Evolutionary conservation across 2,329 filamentous ascomycete genomes (phyloP).

Genomic region (Aaosphaeria pasadenensis): DNA sequence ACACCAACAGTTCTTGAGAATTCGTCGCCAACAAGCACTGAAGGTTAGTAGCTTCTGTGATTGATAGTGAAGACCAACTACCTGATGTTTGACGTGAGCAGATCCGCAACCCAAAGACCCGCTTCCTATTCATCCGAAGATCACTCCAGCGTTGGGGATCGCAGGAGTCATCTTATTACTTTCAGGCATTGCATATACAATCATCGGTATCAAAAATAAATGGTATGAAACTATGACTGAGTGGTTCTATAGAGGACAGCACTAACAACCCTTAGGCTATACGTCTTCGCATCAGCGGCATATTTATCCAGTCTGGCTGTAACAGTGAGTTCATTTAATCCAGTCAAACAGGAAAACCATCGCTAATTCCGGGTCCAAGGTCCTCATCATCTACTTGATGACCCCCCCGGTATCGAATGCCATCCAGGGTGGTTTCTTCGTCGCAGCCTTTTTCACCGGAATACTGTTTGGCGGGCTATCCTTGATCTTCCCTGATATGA

Average conservation of each 20-base stretch:
- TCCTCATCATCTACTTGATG: conserved; percentile 89
- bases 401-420: conserved; percentile 69
- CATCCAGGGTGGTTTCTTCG: conserved; percentile 82
- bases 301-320: conserved; percentile 72
- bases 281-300: conserved; percentile 68
- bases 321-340: conserved; percentile 45
- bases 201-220: conserved; percentile 80
- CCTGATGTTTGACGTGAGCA: conserved; percentile 1
- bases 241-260: neutral
- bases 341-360: too few relatives aligned
- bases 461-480: conserved; percentile 69
- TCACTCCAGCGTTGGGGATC: conserved; percentile 80
- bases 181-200: conserved; percentile 65
- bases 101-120: conserved; percentile 10
- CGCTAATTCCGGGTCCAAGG: conserved; percentile 21
- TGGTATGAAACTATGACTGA: conserved; percentile 44
- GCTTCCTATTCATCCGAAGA: conserved; percentile 68
- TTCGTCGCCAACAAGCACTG: conserved; percentile 15
- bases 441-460: conserved; percentile 72
- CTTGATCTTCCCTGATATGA: conserved; percentile 78
- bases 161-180: conserved; percentile 73
- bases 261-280: conserved; percentile 30
- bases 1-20: conserved; percentile 10
- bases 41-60: conserved; percentile 12
- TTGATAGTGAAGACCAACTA: neutral